Percentiles rank a stretch among this genome's conserved stretches.
phyloP scores from a whole-genome alignment of 164 flowering plant genomes.

The Aristolochia fimbriata region DNA sequence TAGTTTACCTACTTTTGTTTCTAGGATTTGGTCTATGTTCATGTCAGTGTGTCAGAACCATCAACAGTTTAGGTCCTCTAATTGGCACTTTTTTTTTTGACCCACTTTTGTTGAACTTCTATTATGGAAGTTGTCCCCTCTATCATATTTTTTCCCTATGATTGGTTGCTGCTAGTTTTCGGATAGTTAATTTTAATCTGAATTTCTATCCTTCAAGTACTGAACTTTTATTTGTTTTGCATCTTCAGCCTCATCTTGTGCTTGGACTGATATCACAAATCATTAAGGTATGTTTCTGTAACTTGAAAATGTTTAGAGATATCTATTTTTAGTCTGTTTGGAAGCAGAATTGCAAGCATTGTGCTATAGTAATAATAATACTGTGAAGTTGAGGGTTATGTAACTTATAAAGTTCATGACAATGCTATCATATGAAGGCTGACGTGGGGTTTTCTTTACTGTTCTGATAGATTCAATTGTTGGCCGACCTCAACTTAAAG shows the following conservation, averaged over 20 bases:
- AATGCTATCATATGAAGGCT: background rate
- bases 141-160: no score
- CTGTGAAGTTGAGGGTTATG: no score
- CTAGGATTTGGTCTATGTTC: no score
- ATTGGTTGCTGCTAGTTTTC: background rate
- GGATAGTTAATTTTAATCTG: background rate
- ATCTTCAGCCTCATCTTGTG: constrained; percentile 81
- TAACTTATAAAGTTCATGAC: no score
- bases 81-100: no score
- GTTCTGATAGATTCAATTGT: constrained; percentile 61
- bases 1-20: no score
- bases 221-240: constrained; percentile 11
- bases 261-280: constrained; percentile 89
- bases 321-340: background rate
- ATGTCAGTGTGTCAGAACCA: no score
- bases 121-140: background rate
- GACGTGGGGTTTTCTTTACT: background rate
- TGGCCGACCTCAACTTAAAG: constrained; percentile 89
- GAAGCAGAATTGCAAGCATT: no score
- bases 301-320: background rate
- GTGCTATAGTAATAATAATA: no score
- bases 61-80: no score
- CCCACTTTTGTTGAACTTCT: background rate
- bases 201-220: background rate
- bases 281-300: constrained; percentile 49